Conservation (phyloP, 176 grass and related monocot genomes). For the Triticum urartu region DNA sequence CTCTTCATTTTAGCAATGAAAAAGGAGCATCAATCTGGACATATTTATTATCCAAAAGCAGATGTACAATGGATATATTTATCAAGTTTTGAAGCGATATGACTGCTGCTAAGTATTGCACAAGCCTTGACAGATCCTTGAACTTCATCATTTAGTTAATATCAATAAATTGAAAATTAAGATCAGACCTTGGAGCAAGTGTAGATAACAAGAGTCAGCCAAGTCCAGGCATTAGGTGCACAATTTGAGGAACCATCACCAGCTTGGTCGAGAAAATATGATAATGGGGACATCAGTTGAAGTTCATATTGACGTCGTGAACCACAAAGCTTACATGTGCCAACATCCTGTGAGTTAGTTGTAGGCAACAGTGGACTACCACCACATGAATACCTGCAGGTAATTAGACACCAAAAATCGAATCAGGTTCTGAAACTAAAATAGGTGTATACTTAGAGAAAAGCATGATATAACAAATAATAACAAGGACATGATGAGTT, state of each 20-base stretch:
- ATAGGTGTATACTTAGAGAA: neutral
- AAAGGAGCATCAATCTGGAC: neutral
- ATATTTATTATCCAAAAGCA: neutral
- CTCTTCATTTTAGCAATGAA: neutral
- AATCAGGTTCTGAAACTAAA: neutral
- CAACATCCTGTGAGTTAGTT: constrained; percentile 37
- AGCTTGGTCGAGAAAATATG: constrained; percentile 85
- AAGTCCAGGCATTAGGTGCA: constrained; percentile 70
- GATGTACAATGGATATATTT: neutral
- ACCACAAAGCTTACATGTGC: constrained; percentile 62
- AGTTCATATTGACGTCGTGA: constrained; percentile 59
- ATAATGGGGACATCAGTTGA: constrained; percentile 88
- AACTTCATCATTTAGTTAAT: neutral
- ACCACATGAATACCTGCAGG: constrained; percentile 76
- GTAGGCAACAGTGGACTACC: constrained; percentile 54
- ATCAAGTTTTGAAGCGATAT: neutral
- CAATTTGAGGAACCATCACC: constrained; percentile 48
- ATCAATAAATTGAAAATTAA: constrained; percentile 12
- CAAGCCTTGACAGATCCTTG: neutral
- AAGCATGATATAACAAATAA: neutral
- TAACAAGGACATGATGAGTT: neutral
- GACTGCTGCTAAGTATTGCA: neutral
- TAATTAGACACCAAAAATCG: neutral
- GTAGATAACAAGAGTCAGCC: constrained; percentile 80
- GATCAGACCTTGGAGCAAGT: constrained; percentile 65